phyloP scores from a whole-genome alignment of 495 filamentous ascomycete genomes.

The Xylaria nigripes region DNA sequence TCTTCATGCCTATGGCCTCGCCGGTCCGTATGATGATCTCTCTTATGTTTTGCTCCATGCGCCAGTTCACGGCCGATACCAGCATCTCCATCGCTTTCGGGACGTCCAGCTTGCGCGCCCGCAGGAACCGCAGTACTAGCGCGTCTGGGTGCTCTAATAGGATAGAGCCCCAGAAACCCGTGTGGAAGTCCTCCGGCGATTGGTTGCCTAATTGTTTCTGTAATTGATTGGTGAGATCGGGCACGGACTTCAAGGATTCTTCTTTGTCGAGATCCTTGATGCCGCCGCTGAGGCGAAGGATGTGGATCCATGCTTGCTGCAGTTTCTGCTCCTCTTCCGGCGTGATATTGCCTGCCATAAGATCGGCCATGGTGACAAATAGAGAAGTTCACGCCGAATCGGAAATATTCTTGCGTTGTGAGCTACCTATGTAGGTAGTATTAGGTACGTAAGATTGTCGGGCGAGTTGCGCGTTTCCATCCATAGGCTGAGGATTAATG shows the following conservation, averaged over 20 bases:
- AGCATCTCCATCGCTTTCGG: constrained; percentile 4
- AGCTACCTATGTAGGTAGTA: too few relatives aligned
- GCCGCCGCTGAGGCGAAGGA: constrained; percentile 18
- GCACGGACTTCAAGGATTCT: neutral
- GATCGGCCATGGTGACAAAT: neutral
- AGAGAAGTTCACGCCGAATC: neutral
- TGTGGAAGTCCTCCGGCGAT: constrained; percentile 1
- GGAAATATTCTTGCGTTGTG: neutral
- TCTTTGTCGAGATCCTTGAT: neutral
- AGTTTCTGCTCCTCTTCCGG: constrained; percentile 13
- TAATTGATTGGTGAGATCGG: neutral
- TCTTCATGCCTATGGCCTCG: neutral
- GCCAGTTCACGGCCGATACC: constrained; percentile 8
- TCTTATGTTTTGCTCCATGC: neutral
- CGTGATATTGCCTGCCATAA: constrained; percentile 11
- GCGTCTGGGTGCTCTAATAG: constrained; percentile 3
- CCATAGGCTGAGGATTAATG: too few relatives aligned
- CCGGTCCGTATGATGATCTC: neutral
- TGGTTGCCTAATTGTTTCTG: neutral
- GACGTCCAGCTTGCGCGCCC: constrained; percentile 6
- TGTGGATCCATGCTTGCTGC: constrained; percentile 18
- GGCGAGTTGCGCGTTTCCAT: too few relatives aligned
- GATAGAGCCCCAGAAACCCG: constrained; percentile 6
- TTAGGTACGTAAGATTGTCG: too few relatives aligned
- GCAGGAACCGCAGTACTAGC: constrained; percentile 6